Conservation (phyloP, 2,329 filamentous ascomycete species). For the Sordariomycetes sp. region DNA sequence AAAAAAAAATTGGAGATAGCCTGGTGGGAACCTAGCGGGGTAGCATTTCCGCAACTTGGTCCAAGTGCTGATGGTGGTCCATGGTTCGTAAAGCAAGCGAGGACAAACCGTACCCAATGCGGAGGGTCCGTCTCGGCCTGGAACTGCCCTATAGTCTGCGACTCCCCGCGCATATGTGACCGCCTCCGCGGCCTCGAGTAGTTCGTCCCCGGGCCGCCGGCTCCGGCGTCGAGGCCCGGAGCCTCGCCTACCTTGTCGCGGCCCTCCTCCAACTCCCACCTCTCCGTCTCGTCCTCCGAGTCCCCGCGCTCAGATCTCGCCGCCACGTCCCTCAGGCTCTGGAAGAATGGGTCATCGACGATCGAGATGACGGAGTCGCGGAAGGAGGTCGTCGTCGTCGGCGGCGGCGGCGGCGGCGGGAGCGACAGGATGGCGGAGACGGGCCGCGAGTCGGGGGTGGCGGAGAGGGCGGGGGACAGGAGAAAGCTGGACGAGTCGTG, state of each 20-base stretch:
- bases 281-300: slow-evolving; percentile 12
- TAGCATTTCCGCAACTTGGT: background rate
- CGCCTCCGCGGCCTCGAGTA: background rate
- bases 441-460: slow-evolving; percentile 2
- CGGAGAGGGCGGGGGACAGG: slow-evolving; percentile 3
- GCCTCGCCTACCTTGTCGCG: background rate
- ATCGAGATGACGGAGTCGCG: slow-evolving; percentile 39
- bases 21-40: background rate
- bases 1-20: too few species aligned
- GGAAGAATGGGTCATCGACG: slow-evolving; percentile 41
- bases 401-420: background rate
- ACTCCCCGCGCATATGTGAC: background rate
- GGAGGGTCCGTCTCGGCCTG: background rate
- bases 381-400: slow-evolving; percentile 2
- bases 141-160: slow-evolving; percentile 1
- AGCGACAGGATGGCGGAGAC: slow-evolving; percentile 1
- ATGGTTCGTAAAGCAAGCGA: background rate
- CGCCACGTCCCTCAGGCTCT: slow-evolving; percentile 15
- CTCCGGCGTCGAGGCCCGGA: background rate
- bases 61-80: background rate
- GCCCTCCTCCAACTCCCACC: slow-evolving; percentile 8
- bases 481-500: slow-evolving; percentile 3
- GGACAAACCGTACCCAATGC: background rate
- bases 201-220: too few species aligned
- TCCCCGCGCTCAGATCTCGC: slow-evolving; percentile 16